Conservation (phyloP, 768 basidiomycete species). For the Boletus vinaceobasis region DNA sequence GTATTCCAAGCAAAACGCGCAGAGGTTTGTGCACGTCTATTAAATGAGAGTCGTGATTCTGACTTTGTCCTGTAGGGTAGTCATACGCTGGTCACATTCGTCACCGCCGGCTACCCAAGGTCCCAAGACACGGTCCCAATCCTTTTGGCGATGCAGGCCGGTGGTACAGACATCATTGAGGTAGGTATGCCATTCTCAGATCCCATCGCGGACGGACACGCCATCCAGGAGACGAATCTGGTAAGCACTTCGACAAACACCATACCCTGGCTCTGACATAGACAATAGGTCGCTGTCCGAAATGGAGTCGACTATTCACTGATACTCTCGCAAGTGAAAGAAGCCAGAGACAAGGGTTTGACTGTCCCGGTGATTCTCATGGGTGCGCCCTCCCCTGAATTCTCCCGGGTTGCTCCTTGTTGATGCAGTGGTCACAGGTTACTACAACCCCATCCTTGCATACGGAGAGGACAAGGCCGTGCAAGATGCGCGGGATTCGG, state of each 20-base stretch:
- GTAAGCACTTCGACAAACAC: background rate
- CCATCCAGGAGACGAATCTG: background rate
- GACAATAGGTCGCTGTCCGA: background rate
- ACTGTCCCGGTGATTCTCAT: background rate
- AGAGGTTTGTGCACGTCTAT: background rate
- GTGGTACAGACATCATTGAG: background rate
- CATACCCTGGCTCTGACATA: background rate
- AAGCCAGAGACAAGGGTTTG: background rate
- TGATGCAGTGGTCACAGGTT: background rate
- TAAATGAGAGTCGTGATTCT: background rate
- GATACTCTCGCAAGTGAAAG: background rate
- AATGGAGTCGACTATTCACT: background rate
- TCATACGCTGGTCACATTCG: background rate
- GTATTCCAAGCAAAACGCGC: background rate
- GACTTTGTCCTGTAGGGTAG: background rate
- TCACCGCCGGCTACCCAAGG: background rate
- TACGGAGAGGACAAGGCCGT: background rate
- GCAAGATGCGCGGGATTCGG: background rate
- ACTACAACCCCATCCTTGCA: background rate
- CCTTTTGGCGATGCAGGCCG: background rate
- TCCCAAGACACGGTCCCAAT: background rate
- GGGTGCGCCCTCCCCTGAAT: background rate
- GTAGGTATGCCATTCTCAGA: background rate
- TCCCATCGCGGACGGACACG: background rate
- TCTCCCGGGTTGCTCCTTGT: no score